Conservation (phyloP, 179 eudicot species). For the Amaranthus tricolor region DNA sequence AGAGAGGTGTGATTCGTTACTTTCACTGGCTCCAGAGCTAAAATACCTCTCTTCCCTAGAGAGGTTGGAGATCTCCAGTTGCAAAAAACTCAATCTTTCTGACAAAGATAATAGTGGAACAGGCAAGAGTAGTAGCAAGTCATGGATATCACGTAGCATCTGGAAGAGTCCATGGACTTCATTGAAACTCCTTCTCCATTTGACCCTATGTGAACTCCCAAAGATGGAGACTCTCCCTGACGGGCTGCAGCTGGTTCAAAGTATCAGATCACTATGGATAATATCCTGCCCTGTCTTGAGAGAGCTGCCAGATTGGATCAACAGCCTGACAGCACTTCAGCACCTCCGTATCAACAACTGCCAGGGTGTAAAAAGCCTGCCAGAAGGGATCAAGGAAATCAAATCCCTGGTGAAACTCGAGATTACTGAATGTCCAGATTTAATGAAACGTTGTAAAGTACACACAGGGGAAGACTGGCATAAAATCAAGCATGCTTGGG, state of each 20-base stretch:
- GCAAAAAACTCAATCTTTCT: constrained; percentile 23
- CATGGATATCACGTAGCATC: background rate
- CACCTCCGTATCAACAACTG: constrained; percentile 26
- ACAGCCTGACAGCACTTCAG: constrained; percentile 11
- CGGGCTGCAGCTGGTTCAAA: constrained; percentile 11
- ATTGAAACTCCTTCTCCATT: background rate
- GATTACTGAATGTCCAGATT: constrained; percentile 23
- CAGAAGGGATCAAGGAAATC: background rate
- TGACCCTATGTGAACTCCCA: constrained; percentile 18
- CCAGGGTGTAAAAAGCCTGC: constrained; percentile 11
- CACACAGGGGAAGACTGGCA: constrained; percentile 24
- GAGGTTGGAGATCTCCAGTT: constrained; percentile 21
- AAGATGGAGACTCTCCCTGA: constrained; percentile 20
- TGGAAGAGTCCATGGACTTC: background rate
- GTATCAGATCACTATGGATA: constrained; percentile 20
- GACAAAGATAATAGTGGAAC: background rate
- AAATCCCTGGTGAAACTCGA: constrained; percentile 20
- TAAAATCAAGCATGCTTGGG: constrained; percentile 28
- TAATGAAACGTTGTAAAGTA: constrained; percentile 22
- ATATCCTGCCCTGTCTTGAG: constrained; percentile 9
- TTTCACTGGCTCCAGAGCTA: constrained; percentile 15
- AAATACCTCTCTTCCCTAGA: constrained; percentile 5
- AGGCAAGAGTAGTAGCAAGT: background rate
- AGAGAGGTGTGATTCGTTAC: constrained; percentile 17
- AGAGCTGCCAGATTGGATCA: constrained; percentile 21